Evolutionary conservation across 202 grass and related monocot genomes (phyloP).

Genomic region (Schoenoplectus triqueter): DNA sequence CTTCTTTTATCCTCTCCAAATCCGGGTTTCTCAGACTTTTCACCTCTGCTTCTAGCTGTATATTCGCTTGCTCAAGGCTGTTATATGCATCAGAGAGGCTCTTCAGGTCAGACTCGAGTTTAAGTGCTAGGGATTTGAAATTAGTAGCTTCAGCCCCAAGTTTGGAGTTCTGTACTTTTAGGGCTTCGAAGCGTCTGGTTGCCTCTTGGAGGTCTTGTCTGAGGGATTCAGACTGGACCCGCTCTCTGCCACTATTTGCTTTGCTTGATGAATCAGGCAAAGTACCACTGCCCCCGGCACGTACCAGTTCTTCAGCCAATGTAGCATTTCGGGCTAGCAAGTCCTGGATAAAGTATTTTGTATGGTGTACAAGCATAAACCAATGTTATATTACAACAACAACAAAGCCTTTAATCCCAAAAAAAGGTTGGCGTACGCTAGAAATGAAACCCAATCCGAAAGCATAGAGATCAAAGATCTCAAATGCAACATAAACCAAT

Average conservation of each 20-base stretch:
- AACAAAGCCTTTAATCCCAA: too few species aligned
- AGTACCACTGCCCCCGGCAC: constrained; percentile 49
- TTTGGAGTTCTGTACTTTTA: constrained; percentile 69
- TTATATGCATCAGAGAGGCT: constrained; percentile 94
- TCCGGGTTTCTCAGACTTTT: constrained; percentile 70
- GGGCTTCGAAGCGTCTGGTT: constrained; percentile 54
- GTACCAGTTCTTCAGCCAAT: constrained; percentile 90
- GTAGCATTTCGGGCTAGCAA: constrained; percentile 82
- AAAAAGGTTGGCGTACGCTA: too few species aligned
- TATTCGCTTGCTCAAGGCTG: constrained; percentile 86
- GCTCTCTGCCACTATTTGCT: constrained; percentile 67
- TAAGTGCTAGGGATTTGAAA: constrained; percentile 69
- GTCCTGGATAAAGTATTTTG: constrained; percentile 59
- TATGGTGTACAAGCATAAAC: background rate
- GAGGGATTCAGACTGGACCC: constrained; percentile 77
- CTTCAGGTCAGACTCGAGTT: constrained; percentile 93
- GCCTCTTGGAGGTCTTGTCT: constrained; percentile 81
- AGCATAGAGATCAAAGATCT: too few species aligned
- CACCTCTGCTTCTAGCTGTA: constrained; percentile 66
- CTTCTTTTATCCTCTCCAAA: constrained; percentile 65
- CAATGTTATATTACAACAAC: background rate
- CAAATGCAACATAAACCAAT: background rate
- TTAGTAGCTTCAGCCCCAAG: constrained; percentile 71
- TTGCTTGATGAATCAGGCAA: constrained; percentile 55
- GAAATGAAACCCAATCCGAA: too few species aligned